Evolutionary conservation across 257 asterid species (phyloP), one percentile per base, ranked within the genome.

Genomic region (Rubia yunnanensis): DNA sequence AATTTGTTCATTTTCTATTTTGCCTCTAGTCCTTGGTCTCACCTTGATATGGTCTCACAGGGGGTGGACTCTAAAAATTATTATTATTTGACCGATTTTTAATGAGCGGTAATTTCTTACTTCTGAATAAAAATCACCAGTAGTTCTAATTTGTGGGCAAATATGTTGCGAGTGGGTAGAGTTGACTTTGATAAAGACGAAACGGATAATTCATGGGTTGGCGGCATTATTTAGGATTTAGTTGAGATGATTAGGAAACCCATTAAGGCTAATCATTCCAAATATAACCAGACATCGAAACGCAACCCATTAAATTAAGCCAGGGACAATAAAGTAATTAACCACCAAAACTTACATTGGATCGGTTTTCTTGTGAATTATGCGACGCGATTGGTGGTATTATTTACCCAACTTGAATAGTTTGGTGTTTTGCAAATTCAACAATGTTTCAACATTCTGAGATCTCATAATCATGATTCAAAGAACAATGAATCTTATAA

Each of bases 121-220:
- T n/a, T n/a, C n/a, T n/a, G n/a, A n/a, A n/a, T n/a, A n/a, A n/a
- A n/a, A n/a, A n/a, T n/a, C n/a, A n/a, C n/a, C n/a, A n/a, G n/a
- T n/a, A n/a, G n/a, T 15, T 48, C 0, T 48, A 48, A 18, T 4
- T 18, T 17, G 54, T 48, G 54, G 53, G 54, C 24, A 15, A 18
- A 17, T 48, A 48, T 48, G 23, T 48, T 18, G 57, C 4, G 57
- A 50, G 57, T 41, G 72, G 64, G 66, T 49, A 49, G 36, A 56
- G 72, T 77, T 72, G 78, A 77, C 78, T 65, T 73, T 55, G 73
- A 22, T 54, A 41, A 20, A 63, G 52, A 70, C 54, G 58, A 70
- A 50, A 49, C 44, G 34, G 30, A 56, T 56, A 56, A 10, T 58
- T 58, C 5, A 58, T 39, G 32, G 23, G 20, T 6, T 18, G 53